phyloP scores from a whole-genome alignment of 768 basidiomycete species.

The Kockovaella imperatae region DNA sequence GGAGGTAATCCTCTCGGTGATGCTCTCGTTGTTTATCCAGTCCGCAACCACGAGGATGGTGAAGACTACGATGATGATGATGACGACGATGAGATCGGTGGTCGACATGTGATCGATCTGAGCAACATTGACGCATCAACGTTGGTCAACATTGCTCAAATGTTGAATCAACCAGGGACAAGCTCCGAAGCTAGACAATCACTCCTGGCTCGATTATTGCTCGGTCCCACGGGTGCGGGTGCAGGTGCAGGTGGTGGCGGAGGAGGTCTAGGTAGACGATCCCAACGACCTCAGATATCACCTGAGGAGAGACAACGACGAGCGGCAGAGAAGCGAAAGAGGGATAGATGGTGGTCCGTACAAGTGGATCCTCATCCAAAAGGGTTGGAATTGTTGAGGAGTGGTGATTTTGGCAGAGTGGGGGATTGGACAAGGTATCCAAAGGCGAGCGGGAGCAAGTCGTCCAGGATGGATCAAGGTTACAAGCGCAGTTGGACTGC shows the following conservation, averaged over 20 bases:
- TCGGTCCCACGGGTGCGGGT: conserved; percentile 3
- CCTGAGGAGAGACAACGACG: conserved; percentile 1
- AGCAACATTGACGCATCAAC: conserved; percentile 3
- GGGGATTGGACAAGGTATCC: conserved; percentile 18
- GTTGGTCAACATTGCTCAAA: background rate
- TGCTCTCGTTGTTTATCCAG: background rate
- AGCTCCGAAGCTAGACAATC: conserved; percentile 11
- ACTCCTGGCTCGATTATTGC: conserved; percentile 17
- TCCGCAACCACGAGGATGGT: conserved; percentile 2
- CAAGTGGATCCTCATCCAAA: conserved; percentile 24
- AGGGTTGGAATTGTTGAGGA: conserved; percentile 21
- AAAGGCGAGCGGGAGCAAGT: conserved; percentile 1
- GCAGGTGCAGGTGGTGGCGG: background rate
- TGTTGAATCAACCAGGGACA: background rate
- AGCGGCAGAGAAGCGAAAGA: conserved; percentile 1
- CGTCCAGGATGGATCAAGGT: conserved; percentile 3
- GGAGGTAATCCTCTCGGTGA: no score
- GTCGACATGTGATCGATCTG: no score
- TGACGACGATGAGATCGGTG: conserved; percentile 9
- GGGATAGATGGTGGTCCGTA: conserved; percentile 31
- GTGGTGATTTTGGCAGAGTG: conserved; percentile 39
- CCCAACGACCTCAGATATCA: background rate
- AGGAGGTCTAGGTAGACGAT: background rate
- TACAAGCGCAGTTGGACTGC: background rate
- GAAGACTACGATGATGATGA: conserved; percentile 11